These are phyloP conservation scores for Sarocladium oryzae DNA, from an alignment of 2,329 filamentous ascomycete species.

Conservation along the genomic window DNA sequence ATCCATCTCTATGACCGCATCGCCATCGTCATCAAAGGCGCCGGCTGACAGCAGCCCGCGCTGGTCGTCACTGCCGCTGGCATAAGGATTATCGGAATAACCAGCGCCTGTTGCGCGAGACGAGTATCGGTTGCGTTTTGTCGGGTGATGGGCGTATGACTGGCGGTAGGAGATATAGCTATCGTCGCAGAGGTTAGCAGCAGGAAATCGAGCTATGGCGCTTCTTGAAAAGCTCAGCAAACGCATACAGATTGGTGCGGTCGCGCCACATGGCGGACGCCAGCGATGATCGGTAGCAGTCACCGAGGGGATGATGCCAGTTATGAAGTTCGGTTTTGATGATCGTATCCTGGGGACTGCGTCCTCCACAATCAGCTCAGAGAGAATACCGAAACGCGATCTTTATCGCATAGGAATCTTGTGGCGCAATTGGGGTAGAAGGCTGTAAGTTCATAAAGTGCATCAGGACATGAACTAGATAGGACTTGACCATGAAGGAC, in stretches of 20 bases:
- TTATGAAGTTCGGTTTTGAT: not conserved
- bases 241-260: slow-evolving; percentile 87
- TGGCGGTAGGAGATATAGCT: slow-evolving; percentile 99
- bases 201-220: not conserved
- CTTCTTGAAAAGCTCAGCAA: slow-evolving; percentile 11
- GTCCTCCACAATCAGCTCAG: too few relatives aligned
- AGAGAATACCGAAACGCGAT: not conserved
- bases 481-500: not conserved
- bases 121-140: slow-evolving; percentile 71
- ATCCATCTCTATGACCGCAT: slow-evolving; percentile 98
- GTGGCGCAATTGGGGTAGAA: not conserved
- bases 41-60: slow-evolving; percentile 79
- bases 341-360: too few relatives aligned
- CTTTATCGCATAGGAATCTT: not conserved
- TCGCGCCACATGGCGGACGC: slow-evolving; percentile 92
- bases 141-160: slow-evolving; percentile 92
- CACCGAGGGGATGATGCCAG: not conserved
- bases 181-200: slow-evolving; percentile 9
- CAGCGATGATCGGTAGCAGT: slow-evolving; percentile 9
- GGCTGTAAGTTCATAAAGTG: not conserved
- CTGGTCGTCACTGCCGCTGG: slow-evolving; percentile 47
- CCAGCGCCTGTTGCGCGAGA: slow-evolving; percentile 41
- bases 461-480: not conserved
- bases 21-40: slow-evolving; percentile 78
- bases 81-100: slow-evolving; percentile 50